Conservation (phyloP, 2,329 filamentous ascomycete genomes). For the Rhynchosporium agropyri region DNA sequence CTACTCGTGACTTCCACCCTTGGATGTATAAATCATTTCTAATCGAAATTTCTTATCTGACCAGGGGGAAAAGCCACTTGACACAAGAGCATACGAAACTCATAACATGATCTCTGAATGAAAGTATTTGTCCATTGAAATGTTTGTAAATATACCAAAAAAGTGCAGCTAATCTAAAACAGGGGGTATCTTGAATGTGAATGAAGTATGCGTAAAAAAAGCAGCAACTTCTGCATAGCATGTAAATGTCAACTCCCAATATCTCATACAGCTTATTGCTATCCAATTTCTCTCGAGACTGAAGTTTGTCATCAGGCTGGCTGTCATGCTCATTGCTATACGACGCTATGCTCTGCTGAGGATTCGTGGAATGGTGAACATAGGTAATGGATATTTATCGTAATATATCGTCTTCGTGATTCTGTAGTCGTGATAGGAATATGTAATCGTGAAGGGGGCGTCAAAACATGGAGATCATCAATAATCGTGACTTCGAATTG, state of each 20-base stretch:
- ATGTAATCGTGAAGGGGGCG: slow-evolving; percentile 11
- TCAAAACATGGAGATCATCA: slow-evolving; percentile 6
- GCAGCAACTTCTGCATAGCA: no score
- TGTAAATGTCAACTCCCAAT: slow-evolving; percentile 1
- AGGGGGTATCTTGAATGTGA: slow-evolving; percentile 23
- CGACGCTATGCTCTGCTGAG: slow-evolving; percentile 2
- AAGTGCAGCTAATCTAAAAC: slow-evolving; percentile 19
- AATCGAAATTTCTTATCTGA: no score
- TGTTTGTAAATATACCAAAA: not conserved
- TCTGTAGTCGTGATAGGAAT: not conserved
- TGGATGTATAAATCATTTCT: no score
- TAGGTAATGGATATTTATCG: not conserved
- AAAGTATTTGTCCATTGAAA: not conserved
- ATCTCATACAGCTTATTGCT: not conserved
- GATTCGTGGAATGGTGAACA: not conserved
- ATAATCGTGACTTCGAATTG: slow-evolving; percentile 1
- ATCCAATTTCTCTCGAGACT: not conserved
- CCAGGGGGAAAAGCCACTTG: no score
- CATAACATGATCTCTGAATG: no score
- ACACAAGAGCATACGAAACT: no score
- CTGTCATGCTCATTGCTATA: not conserved
- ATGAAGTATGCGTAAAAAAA: not conserved
- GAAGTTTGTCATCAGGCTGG: not conserved
- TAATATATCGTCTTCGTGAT: not conserved
- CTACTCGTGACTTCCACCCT: no score